Base-by-base conservation (phyloP, 495 filamentous ascomycete genomes). In the Barbatosphaeria neglecta region DNA sequence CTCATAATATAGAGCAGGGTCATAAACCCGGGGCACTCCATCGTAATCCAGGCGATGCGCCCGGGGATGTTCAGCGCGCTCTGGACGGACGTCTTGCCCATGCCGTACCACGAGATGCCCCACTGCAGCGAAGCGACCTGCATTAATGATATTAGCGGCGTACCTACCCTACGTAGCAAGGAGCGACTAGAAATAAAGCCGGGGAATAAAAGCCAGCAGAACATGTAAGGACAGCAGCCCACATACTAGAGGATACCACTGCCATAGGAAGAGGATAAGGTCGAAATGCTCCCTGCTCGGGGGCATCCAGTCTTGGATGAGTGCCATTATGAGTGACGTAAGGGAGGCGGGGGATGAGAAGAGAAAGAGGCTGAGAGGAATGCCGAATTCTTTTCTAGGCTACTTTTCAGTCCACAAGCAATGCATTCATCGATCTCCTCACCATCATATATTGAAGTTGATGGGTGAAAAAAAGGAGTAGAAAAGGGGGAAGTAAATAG, bases 1-100 rank as follows among this genome's bases (percentile, higher is more conserved):
- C 58, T 70, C 68, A 95, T 80, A 53, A 76, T 79, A 65, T 92
- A 95, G 19, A 90, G 59, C 41, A 97, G 69, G 37, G 80, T 82
- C 3, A 86, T 49, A 43, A 89, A 84, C 42, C 84, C 87, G 16
- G 81, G 77, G 13, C 77, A 65, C 64, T 98, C 92, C 89, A 96
- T 95, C 4, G 76, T 70, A 6, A 79, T 75, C 92, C 92, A 98
- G 44, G 75, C 87, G 23, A 85, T 67, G 50, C 84, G 84, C 50
- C 92, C 92, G n/a, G 88, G 87, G 22, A 97, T 59, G 63, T 98
- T 97, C 64, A 93, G 69, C 15, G 65, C 67, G 35, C 80, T 87
- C 4, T 62, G 49, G 9, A 73, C 65, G 9, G 87, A 94, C n/a
- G 87, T 92, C 64, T 97, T 97, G 52, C 92, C 92, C 66, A 80